Base-by-base conservation (phyloP, 768 basidiomycete genomes). In the Serpula lacrymans region DNA sequence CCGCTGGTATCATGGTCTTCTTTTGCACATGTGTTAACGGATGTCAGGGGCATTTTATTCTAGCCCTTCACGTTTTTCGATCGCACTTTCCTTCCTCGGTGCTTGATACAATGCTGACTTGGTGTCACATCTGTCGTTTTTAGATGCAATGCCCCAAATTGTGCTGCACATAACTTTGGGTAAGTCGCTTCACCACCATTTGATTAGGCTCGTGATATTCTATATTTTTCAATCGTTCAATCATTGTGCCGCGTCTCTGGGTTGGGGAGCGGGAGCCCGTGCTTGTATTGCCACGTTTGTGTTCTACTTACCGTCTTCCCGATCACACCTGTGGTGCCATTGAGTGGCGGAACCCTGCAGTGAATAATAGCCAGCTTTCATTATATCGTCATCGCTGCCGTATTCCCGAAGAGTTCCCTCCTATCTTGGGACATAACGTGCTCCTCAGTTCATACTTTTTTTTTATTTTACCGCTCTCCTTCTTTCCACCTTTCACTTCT, bases 151-250 rank as follows among this genome's bases (percentile, higher is more conserved):
- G 74, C 77, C 41, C 69, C 76, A 49, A 78, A 72, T 34, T 90
- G 88, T 59, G 82, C 78, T 52, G 86, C 84, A 11, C 85, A 88
- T 60, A 90, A 90, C 66, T 90, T 89, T 70, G 83, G 83, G 86
- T 88, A 60, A 70, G 83, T 77, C 10, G n/a, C n/a, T n/a, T n/a
- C n/a, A n/a, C n/a, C n/a, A n/a, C n/a, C n/a, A n/a, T n/a, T n/a
- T n/a, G n/a, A n/a, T n/a, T n/a, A n/a, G n/a, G n/a, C n/a, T n/a
- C n/a, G n/a, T n/a, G n/a, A n/a, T n/a, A n/a, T n/a, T n/a, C n/a
- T n/a, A n/a, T 18, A 42, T 24, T 36, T 49, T 33, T 34, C 37
- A 10, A 18, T 9, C 12, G 34, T 16, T 25, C 20, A n/a, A 7
- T 42, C 31, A 41, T 38, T 51, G 27, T 50, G 38, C 34, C 45